Conservation (phyloP, 1,139 yeast genomes). For the Meyerozyma carpophila region DNA sequence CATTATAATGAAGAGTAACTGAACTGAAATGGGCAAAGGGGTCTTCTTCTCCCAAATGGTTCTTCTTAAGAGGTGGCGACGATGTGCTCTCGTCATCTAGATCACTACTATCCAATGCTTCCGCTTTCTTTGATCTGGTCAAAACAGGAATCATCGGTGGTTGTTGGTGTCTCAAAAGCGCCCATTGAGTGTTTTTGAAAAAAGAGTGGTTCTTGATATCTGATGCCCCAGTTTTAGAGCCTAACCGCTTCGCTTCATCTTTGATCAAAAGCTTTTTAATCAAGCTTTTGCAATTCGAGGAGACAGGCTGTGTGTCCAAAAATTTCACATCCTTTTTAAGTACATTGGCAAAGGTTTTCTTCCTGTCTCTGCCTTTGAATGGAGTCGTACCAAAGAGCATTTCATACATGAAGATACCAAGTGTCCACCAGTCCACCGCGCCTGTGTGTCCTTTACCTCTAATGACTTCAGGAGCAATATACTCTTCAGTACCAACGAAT, state of each 20-base stretch:
- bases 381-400: slow-evolving; percentile 97
- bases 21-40: slow-evolving; percentile 89
- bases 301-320: slow-evolving; percentile 49
- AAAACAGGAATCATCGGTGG: slow-evolving; percentile 94
- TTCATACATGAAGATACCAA: slow-evolving; percentile 86
- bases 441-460: slow-evolving; percentile 96
- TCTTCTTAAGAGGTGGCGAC: slow-evolving; percentile 7
- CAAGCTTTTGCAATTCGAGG: slow-evolving; percentile 72
- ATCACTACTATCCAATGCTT: slow-evolving; percentile 23
- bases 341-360: slow-evolving; percentile 83
- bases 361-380: slow-evolving; percentile 84
- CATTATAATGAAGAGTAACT: slow-evolving; percentile 79
- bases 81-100: slow-evolving; percentile 5
- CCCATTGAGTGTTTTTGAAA: slow-evolving; percentile 93
- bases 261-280: slow-evolving; percentile 79
- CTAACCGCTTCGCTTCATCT: slow-evolving; percentile 83
- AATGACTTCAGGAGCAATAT: slow-evolving; percentile 96
- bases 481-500: slow-evolving; percentile 97
- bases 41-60: slow-evolving; percentile 30
- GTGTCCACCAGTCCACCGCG: slow-evolving; percentile 99
- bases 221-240: slow-evolving; percentile 90
- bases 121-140: slow-evolving; percentile 44
- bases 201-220: slow-evolving; percentile 88
- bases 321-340: slow-evolving; percentile 79
- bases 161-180: slow-evolving; percentile 79